Percentiles rank a stretch among this genome's conserved stretches.
Conservation (phyloP, 1,284 basidiomycete genomes). For the Porphyrellus sp. region DNA sequence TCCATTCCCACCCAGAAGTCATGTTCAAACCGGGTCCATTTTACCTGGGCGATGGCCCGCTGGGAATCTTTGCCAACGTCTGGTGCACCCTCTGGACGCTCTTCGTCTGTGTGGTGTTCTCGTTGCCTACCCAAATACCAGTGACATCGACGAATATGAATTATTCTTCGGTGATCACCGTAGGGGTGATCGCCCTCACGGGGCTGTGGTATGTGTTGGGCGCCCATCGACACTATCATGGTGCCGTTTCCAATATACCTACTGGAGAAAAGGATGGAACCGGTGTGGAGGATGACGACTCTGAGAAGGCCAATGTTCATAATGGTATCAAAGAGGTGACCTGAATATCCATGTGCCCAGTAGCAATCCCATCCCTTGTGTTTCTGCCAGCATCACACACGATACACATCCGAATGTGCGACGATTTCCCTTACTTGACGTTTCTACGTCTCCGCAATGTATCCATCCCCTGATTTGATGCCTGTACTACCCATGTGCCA, state of each 20-base stretch:
- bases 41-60: conserved; percentile 71
- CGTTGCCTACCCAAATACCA: conserved; percentile 66
- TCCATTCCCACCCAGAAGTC: conserved; percentile 79
- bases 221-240: conserved; percentile 32
- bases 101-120: conserved; percentile 70
- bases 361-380: not conserved
- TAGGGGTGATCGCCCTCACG: conserved; percentile 30
- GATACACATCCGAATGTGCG: too few species aligned
- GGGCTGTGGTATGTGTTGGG: conserved; percentile 23
- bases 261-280: not conserved
- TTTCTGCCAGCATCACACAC: not conserved
- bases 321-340: not conserved
- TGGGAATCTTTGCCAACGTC: conserved; percentile 64
- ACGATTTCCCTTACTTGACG: too few species aligned
- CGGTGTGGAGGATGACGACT: not conserved
- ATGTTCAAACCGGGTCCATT: conserved; percentile 87
- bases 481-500: too few species aligned
- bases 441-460: too few species aligned
- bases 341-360: not conserved
- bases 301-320: conserved; percentile 2
- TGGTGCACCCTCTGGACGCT: conserved; percentile 68
- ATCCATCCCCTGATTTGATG: too few species aligned
- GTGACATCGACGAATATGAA: conserved; percentile 76
- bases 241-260: conserved; percentile 25
- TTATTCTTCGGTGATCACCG: conserved; percentile 53